Base-by-base conservation (phyloP, 2,329 filamentous ascomycete genomes). In the Diaporthe sp. region DNA sequence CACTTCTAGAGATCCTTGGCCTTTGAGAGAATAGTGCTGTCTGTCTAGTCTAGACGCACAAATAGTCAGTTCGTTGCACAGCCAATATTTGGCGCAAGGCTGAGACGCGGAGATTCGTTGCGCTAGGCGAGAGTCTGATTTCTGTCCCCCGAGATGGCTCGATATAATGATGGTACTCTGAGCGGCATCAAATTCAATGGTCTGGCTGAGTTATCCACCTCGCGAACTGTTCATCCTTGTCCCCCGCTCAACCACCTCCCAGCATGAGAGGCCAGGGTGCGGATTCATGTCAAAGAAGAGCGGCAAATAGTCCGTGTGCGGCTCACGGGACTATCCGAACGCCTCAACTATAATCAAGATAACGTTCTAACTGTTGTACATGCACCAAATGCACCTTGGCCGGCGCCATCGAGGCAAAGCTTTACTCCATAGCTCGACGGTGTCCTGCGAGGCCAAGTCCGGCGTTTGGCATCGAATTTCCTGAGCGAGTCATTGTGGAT, bases 401-500 rank as follows among this genome's bases (percentile, higher is more conserved):
- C 15, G n/a, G 13, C 37, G 28, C 44, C 19, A 22, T 28, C 19
- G 19, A n/a, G 12, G 42, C 4, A 34, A 17, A 49, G 28, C 6
- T 51, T 12, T 34, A 28, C 28, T 19, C 31, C 4, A 13, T 34
- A n/a, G 19, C 44, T 67, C 4, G 37, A 3, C 31, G 28, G 39
- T 25, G 15, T 67, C 25, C 25, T 34, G 19, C 44, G 19, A 51
- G 44, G 25, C 25, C 44, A n/a, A 37, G 28, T 19, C 44, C 2
- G 10, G 8, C 22, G 8, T 49, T 37, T 34, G 31, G 13, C 61
- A 12, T 39, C 44, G 37, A 53, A 46, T 51, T 17, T 68, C 44
- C 62, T 19, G 42, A 53, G 62, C 62, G 62, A 68, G 44, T 51
- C 62, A 68, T 68, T 31, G 28, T 37, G 28, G 44, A 25, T 51